Conservation (phyloP, 225 moss, liverwort and hornwort genomes). For the Lunularia cruciata region DNA sequence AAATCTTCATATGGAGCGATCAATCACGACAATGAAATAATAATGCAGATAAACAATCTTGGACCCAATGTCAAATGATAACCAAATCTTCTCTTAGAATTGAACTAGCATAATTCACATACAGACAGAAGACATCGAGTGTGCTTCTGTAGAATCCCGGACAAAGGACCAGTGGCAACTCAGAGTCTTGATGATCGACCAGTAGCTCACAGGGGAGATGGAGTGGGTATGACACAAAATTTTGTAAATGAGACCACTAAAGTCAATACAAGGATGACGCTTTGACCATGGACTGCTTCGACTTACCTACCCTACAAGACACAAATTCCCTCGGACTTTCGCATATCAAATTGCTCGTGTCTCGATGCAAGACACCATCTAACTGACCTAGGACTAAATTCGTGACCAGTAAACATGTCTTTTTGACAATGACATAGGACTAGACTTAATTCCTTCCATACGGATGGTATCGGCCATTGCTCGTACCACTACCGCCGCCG, state of each 20-base stretch:
- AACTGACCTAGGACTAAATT: conserved; percentile 35
- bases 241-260: conserved; percentile 25
- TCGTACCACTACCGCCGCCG: conserved; percentile 75
- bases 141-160: background rate
- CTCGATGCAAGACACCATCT: conserved; percentile 17
- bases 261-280: conserved; percentile 26
- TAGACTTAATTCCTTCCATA: conserved; percentile 88
- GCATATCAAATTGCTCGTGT: conserved; percentile 11
- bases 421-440: conserved; percentile 7
- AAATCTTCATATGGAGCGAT: no score
- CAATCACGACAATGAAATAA: no score
- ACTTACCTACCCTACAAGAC: conserved; percentile 24
- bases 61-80: background rate
- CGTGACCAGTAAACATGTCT: conserved; percentile 18
- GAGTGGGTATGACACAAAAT: conserved; percentile 22
- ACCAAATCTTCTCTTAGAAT: background rate
- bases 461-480: conserved; percentile 95
- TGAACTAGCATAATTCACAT: conserved; percentile 16
- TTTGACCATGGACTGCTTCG: conserved; percentile 19
- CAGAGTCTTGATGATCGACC: background rate
- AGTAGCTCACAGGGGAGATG: background rate
- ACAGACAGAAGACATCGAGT: background rate
- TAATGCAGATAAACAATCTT: no score
- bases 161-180: background rate
- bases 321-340: conserved; percentile 21